Percentiles rank a stretch among this genome's conserved stretches.
Evolutionary conservation across 2,329 filamentous ascomycete genomes (phyloP).

Genomic region (Fusarium clavum): DNA sequence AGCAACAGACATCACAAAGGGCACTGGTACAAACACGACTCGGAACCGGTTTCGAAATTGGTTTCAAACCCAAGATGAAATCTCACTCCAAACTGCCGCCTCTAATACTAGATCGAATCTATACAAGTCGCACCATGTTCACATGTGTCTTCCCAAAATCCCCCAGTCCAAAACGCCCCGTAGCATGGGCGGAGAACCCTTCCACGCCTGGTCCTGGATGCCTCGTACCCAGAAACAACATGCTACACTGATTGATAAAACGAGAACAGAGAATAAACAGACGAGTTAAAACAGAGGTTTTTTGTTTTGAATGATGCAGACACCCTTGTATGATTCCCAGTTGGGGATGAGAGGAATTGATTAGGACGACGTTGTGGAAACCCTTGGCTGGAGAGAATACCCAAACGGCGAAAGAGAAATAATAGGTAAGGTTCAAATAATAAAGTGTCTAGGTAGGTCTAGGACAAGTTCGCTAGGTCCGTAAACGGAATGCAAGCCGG

Average conservation of each 20-base stretch:
- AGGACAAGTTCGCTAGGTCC: constrained; percentile 42
- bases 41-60: not conserved
- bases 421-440: constrained; percentile 45
- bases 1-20: not conserved
- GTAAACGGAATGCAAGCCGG: constrained; percentile 41
- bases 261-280: constrained; percentile 35
- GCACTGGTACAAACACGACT: not conserved
- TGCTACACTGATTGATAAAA: constrained; percentile 44
- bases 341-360: constrained; percentile 33
- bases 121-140: constrained; percentile 48
- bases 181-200: constrained; percentile 46
- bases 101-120: constrained; percentile 49
- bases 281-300: constrained; percentile 23
- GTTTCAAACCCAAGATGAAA: constrained; percentile 44
- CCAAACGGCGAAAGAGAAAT: constrained; percentile 43
- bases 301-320: constrained; percentile 36
- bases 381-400: constrained; percentile 43
- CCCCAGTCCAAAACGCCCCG: constrained; percentile 47
- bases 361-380: constrained; percentile 43
- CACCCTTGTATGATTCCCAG: constrained; percentile 34
- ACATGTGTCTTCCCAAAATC: constrained; percentile 48
- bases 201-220: constrained; percentile 45
- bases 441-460: constrained; percentile 48
- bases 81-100: constrained; percentile 46
- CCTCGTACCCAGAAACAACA: constrained; percentile 47